phyloP scores from a whole-genome alignment of 2,329 filamentous ascomycete species.

The Talaromyces sp. region DNA sequence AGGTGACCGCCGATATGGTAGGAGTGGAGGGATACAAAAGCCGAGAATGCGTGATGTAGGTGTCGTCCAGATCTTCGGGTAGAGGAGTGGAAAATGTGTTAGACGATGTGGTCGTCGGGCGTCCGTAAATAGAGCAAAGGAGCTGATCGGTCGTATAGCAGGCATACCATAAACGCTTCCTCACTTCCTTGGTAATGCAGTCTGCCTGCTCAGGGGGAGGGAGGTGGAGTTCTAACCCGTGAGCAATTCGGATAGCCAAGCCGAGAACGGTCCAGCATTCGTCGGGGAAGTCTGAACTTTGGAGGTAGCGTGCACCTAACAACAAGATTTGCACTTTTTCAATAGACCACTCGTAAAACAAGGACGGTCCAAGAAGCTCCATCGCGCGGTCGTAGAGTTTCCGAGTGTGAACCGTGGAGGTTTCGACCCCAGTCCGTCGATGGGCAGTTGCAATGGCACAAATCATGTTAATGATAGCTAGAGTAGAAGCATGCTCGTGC shows the following conservation, averaged over 20 bases:
- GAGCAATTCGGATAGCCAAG: conserved; percentile 10
- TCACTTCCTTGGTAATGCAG: conserved; percentile 9
- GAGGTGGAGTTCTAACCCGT: conserved; percentile 10
- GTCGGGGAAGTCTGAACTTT: conserved; percentile 11
- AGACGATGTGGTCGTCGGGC: conserved; percentile 9
- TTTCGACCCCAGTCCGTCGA: conserved; percentile 4
- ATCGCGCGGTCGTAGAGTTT: conserved; percentile 11
- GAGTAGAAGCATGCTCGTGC: conserved; percentile 3
- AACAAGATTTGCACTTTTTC: conserved; percentile 11
- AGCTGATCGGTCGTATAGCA: conserved; percentile 11
- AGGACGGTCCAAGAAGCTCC: conserved; percentile 8
- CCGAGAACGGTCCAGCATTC: conserved; percentile 12
- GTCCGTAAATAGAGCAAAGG: conserved; percentile 9
- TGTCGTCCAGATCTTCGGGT: conserved; percentile 11
- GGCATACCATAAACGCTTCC: conserved; percentile 12
- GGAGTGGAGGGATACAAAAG: conserved; percentile 7
- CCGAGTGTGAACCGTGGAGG: conserved; percentile 8
- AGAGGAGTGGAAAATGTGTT: conserved; percentile 9
- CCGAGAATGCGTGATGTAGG: conserved; percentile 5
- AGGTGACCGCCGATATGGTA: conserved; percentile 3
- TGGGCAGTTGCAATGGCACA: conserved; percentile 10
- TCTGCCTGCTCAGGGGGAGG: conserved; percentile 7
- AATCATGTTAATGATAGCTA: conserved; percentile 12
- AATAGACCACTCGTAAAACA: conserved; percentile 11
- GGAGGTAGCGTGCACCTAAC: conserved; percentile 11